Percentiles rank a stretch among this genome's conserved stretches.
Evolutionary conservation across 1,284 basidiomycete genomes (phyloP).

Genomic region (Butyriboletus appendiculatus): DNA sequence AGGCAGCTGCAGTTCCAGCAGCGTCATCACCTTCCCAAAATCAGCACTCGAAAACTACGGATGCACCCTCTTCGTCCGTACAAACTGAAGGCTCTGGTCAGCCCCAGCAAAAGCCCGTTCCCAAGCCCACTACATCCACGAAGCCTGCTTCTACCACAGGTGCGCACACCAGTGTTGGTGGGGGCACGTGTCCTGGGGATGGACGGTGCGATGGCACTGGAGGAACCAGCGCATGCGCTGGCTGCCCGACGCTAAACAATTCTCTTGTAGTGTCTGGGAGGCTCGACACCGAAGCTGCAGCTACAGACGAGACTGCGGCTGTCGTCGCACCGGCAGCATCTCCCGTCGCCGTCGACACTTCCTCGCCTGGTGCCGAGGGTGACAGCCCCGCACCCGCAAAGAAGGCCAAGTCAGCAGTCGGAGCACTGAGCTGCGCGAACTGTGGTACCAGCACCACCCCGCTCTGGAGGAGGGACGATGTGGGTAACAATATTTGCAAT

Average conservation of each 20-base stretch:
- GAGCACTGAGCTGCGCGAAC: constrained; percentile 86
- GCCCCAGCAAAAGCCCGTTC: constrained; percentile 29
- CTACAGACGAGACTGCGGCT: constrained; percentile 20
- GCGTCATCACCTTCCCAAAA: constrained; percentile 30
- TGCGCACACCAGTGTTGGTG: constrained; percentile 36
- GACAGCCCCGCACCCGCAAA: constrained; percentile 29
- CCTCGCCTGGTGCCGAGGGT: constrained; percentile 35
- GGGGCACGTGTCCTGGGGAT: constrained; percentile 92
- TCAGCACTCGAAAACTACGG: constrained; percentile 37
- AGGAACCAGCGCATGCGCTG: constrained; percentile 86
- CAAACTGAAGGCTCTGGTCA: constrained; percentile 28
- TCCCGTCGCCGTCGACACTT: constrained; percentile 24
- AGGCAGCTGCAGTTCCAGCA: constrained; percentile 26
- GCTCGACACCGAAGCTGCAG: constrained; percentile 35
- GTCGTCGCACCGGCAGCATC: constrained; percentile 18
- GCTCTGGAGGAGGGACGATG: constrained; percentile 91
- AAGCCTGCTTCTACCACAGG: constrained; percentile 31
- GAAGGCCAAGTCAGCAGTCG: constrained; percentile 53
- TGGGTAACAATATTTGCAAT: constrained; percentile 91
- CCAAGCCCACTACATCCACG: constrained; percentile 24
- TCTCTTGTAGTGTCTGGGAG: constrained; percentile 49
- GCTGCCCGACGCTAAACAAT: constrained; percentile 95
- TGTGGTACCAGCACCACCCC: constrained; percentile 95
- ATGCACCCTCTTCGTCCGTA: constrained; percentile 26
- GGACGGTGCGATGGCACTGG: constrained; percentile 95